These are phyloP conservation scores for Blastomyces parvus DNA, from an alignment of 2,329 filamentous ascomycete species.

Conservation along the genomic window DNA sequence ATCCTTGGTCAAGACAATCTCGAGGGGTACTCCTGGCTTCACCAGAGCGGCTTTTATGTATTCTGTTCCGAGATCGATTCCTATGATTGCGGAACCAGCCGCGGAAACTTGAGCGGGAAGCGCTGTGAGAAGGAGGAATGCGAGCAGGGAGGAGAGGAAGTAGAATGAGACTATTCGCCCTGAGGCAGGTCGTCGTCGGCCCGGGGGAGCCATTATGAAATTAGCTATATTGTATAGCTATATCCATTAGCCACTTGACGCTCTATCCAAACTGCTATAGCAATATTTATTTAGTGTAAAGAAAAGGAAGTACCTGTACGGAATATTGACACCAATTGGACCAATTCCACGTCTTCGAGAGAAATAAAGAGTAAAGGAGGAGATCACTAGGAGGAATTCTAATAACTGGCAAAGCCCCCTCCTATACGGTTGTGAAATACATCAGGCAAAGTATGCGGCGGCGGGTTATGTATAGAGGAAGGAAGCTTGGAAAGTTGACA, in stretches of 20 bases:
- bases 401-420: neutral
- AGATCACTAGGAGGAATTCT: neutral
- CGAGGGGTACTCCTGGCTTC: constrained; percentile 91
- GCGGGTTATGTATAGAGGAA: neutral
- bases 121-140: constrained; percentile 45
- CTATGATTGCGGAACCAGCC: constrained; percentile 68
- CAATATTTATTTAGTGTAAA: too few relatives aligned
- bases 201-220: constrained; percentile 38
- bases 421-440: constrained; percentile 2
- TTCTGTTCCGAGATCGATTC: constrained; percentile 88
- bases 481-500: constrained; percentile 1
- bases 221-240: neutral
- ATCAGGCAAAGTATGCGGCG: neutral
- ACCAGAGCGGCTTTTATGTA: constrained; percentile 95
- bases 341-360: neutral
- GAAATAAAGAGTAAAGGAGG: neutral
- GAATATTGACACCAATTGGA: neutral
- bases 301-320: neutral
- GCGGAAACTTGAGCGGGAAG: constrained; percentile 49
- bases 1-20: constrained; percentile 96
- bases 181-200: constrained; percentile 32
- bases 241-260: neutral
- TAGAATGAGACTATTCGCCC: constrained; percentile 12
- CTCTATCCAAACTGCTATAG: too few relatives aligned
- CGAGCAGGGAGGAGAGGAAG: constrained; percentile 36